These are phyloP conservation scores for Cystoderma amianthinum DNA, from an alignment of 768 basidiomycete species.

Conservation along the genomic window DNA sequence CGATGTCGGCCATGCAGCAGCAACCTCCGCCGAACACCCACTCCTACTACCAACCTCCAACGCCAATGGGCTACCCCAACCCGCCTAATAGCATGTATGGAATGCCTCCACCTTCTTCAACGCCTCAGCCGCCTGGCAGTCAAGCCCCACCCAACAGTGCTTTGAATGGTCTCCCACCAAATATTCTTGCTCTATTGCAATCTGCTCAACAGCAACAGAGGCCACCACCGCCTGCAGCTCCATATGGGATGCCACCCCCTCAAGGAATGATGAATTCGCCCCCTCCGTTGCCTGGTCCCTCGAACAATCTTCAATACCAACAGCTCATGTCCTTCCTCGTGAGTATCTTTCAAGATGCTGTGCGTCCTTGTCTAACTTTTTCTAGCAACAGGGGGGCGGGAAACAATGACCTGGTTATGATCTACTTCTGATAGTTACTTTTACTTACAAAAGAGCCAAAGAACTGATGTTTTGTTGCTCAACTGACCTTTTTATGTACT, in stretches of 20 bases:
- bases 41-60: constrained; percentile 39
- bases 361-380: no score
- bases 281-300: constrained; percentile 24
- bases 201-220: constrained; percentile 32
- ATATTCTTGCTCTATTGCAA: constrained; percentile 62
- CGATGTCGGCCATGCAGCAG: constrained; percentile 35
- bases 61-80: constrained; percentile 19
- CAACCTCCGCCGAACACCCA: constrained; percentile 18
- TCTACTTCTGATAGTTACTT: not conserved
- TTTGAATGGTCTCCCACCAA: constrained; percentile 50
- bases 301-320: constrained; percentile 44
- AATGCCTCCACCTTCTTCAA: constrained; percentile 14
- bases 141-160: constrained; percentile 26
- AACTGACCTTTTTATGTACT: not conserved
- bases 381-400: constrained; percentile 26
- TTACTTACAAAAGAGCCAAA: not conserved
- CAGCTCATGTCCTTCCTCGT: constrained; percentile 70
- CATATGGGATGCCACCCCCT: constrained; percentile 31
- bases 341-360: constrained; percentile 11
- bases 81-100: constrained; percentile 20
- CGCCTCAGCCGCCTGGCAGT: constrained; percentile 25
- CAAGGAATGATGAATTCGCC: constrained; percentile 35
- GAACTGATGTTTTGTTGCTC: no score
- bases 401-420: constrained; percentile 7
- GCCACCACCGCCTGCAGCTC: constrained; percentile 16